Base-by-base conservation (phyloP, 176 grass and related monocot genomes). In the Aegilops tauschii region DNA sequence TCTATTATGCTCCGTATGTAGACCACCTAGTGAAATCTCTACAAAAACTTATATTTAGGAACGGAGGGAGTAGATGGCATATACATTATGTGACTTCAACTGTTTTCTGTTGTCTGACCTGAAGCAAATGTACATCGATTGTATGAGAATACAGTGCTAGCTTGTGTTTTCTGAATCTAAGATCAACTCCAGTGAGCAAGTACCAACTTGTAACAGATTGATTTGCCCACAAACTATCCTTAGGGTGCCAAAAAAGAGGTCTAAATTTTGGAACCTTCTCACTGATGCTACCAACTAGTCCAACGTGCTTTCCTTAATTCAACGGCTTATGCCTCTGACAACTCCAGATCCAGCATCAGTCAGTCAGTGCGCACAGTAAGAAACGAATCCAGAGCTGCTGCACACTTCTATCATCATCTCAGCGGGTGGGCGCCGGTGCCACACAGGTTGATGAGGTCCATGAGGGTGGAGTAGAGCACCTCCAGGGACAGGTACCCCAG, bases 401-500 rank as follows among this genome's bases (percentile, higher is more conserved):
- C 14, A 20, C 17, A 20, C 52, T 56, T 56, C 1, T 21, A 59
- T 21, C 54, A 59, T 59, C 54, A 59, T 59, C 12, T 96, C 69
- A 96, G 31, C 42, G 92, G 27, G 31, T 74, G 80, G 75, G n/a
- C 84, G 54, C 86, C 86, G 6, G 50, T 78, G 80, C 85, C 87
- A 77, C 89, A 92, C 87, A 98, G 36, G 85, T 88, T 98, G 69
- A 93, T 79, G 82, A 94, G 68, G 78, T 94, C 97, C 94, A 96
- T 94, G 58, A 94, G 35, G 34, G 87, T 88, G 63, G 94, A 87
- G 61, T 62, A 5, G 21, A 62, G 61, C 21, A 27, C 61, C n/a
- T 62, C 61, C 20, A 62, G 61, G n/a, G 61, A 62, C 1, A 62
- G 61, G n/a, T 62, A 27, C 61, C 61, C 61, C 9, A 62, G 61